Base-by-base conservation (phyloP, 768 basidiomycete genomes). In the Hericium coralloides region DNA sequence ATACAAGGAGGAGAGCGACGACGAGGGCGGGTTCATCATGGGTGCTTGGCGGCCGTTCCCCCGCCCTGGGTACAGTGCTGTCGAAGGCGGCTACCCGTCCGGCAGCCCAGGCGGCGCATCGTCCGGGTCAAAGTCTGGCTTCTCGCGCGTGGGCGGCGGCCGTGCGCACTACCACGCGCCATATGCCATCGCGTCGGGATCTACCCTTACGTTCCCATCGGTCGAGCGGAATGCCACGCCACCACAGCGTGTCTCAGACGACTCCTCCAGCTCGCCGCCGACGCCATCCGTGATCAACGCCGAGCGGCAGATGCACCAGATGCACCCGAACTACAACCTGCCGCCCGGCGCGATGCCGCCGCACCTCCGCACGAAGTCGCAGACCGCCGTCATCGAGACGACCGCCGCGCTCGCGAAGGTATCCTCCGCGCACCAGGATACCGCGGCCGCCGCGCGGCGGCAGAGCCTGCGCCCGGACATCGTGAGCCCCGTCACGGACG, bases 1-100 rank as follows among this genome's bases (percentile, higher is more conserved):
- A 26, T 90, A 89, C 67, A 78, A 77, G 60, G 87, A 91, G 65
- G 87, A 91, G 45, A 86, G 79, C 61, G 89, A 91, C 58, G 87
- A 87, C 63, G 89, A 89, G 60, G 77, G 75, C 17, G 87, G 90
- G 12, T 88, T 77, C 61, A 97, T 98, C 66, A 95, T 98, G 92
- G 87, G 85, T 43, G 91, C 95, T n/a, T 95, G 92, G 91, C 84
- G 87, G 61, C 82, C 85, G 26, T 88, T 82, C 74, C 81, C 81
- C 0, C 73, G 78, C 7, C 68, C 75, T 20, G 79, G 79, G 0
- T 82, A 83, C 65, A 55, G 66, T 20, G 70, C 78, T 9, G 74
- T 83, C 20, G 70, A 71, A 20, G 77, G 79, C 36, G 64, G 66
- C 15, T 60, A 70, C 2, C 63, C 65, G 26, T 54, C 56, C 38